phyloP scores from a whole-genome alignment of 331 rosid species.

The Acacia concinna region DNA sequence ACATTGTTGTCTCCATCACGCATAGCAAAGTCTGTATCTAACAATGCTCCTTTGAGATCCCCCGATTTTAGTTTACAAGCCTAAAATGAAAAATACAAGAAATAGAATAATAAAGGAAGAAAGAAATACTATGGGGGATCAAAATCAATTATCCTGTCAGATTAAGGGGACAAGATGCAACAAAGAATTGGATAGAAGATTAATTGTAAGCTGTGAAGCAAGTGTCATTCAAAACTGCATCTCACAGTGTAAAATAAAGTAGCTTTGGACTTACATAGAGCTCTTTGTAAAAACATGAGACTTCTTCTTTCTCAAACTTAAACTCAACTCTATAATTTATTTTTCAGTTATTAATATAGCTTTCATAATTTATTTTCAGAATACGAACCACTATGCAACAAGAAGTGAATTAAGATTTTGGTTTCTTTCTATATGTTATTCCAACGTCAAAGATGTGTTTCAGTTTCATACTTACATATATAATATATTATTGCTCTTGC shows the following conservation, averaged over 20 bases:
- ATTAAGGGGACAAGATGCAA: constrained; percentile 12
- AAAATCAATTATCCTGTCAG: constrained; percentile 10
- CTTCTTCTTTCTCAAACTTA: constrained; percentile 72
- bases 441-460: background rate
- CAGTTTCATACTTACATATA: background rate
- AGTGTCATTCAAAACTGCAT: background rate
- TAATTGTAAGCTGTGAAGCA: background rate
- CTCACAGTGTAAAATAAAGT: constrained; percentile 8
- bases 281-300: constrained; percentile 94
- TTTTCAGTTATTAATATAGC: no score
- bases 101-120: constrained; percentile 13
- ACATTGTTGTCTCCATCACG: constrained; percentile 91
- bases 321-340: constrained; percentile 82
- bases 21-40: constrained; percentile 96
- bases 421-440: background rate
- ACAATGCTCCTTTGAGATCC: constrained; percentile 85
- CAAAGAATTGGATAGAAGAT: background rate
- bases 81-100: constrained; percentile 42
- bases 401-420: no score
- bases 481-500: background rate
- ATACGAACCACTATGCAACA: no score
- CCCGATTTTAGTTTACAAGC: constrained; percentile 91
- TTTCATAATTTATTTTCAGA: no score
- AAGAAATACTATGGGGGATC: background rate
- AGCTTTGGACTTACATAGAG: constrained; percentile 62